Evolutionary conservation across 768 basidiomycete genomes (phyloP), one percentile per base, ranked within the genome.

Genomic region (Amanita rubescens): DNA sequence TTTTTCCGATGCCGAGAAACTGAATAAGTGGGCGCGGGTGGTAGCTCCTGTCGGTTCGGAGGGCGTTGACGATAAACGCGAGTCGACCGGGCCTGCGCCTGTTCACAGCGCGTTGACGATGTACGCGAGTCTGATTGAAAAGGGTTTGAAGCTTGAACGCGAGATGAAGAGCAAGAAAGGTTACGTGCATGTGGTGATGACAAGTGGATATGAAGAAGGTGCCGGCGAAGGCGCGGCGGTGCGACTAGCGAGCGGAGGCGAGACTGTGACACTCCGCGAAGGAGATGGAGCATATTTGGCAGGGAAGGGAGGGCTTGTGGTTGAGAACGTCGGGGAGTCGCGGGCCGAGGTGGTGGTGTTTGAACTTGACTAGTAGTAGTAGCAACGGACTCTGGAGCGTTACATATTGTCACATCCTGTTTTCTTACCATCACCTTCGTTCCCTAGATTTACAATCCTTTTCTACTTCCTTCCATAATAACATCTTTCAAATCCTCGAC

Each of bases 181-280:
- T 2, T 95, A 94, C 63, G 68, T 95, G 20, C 95, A 98, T 58
- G 78, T 93, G 44, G 75, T 93, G 47, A 93, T 95, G 72, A 87
- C 77, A 5, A 84, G 83, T 24, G 93, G 92, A 2, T 95, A 89
- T 67, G 87, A 89, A 57, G 62, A 77, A 0, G 74, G 75, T 1
- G 62, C 68, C 27, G 76, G 83, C 0, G 67, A 61, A 1, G 91
- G 90, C 0, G 83, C 80, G 0, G 69, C 67, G 17, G 66, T 95
- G 47, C 78, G 69, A 56, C 63, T 94, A 9, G 60, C 66, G 1
- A 71, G 67, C 15, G 65, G 65, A 0, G 70, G 64, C 2, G 71
- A 70, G 10, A 68, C 78, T 54, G 54, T 82, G 3, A 81, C 77
- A 35, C 67, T 95, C 50, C 78, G 79, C 30, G 94, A 97, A 60